Evolutionary conservation across 2,329 filamentous ascomycete species (phyloP).

Genomic region (Mycosphaerella sp.): DNA sequence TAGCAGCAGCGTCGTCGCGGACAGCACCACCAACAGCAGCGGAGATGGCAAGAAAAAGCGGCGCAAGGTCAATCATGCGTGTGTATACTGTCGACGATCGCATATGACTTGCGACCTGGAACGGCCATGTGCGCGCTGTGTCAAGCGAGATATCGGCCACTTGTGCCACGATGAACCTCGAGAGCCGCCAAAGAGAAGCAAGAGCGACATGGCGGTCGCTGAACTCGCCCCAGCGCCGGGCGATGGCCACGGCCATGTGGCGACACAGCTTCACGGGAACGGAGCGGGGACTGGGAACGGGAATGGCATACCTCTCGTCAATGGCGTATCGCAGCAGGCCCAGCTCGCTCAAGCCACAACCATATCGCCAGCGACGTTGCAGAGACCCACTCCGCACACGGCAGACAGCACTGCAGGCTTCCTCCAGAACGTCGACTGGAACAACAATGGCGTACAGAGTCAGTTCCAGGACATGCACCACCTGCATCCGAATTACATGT

Average conservation of each 20-base stretch:
- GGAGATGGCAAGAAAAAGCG: slow-evolving; percentile 42
- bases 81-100: slow-evolving; percentile 49
- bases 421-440: slow-evolving; percentile 56
- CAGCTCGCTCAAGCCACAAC: slow-evolving; percentile 67
- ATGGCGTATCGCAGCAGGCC: slow-evolving; percentile 33
- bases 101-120: slow-evolving; percentile 58
- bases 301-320: slow-evolving; percentile 7
- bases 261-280: slow-evolving; percentile 7
- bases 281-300: slow-evolving; percentile 13
- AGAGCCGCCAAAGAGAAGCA: slow-evolving; percentile 77
- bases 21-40: slow-evolving; percentile 20
- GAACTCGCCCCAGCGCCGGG: slow-evolving; percentile 34
- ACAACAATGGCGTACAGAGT: slow-evolving; percentile 67
- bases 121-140: slow-evolving; percentile 92
- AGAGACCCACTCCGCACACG: slow-evolving; percentile 42
- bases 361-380: slow-evolving; percentile 60
- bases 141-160: slow-evolving; percentile 98
- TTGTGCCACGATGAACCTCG: slow-evolving; percentile 96
- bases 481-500: slow-evolving; percentile 92
- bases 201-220: slow-evolving; percentile 43
- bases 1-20: background rate
- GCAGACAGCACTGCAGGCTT: slow-evolving; percentile 35
- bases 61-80: slow-evolving; percentile 51
- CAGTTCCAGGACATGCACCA: slow-evolving; percentile 92
- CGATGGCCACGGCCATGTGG: slow-evolving; percentile 15